Evolutionary conservation across 129 eudicot species (phyloP).

Genomic region (Erigeron canadensis): DNA sequence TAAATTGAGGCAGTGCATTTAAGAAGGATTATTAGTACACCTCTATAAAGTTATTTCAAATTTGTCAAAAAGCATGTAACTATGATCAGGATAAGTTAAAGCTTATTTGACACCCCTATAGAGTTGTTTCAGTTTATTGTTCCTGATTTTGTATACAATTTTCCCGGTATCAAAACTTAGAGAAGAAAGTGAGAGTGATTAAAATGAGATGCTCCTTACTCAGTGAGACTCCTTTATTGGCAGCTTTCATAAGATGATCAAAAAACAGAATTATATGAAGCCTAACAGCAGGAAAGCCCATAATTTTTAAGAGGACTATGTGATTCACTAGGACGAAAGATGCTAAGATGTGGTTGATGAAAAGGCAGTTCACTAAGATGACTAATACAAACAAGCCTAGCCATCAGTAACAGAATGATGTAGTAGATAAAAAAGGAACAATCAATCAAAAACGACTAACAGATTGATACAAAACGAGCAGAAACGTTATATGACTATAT

Average conservation of each 20-base stretch:
- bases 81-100: not conserved
- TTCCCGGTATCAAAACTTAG: not conserved
- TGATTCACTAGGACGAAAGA: not conserved
- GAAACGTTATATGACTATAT: no score
- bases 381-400: not conserved
- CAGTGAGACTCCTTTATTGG: not conserved
- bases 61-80: slow-evolving; percentile 3
- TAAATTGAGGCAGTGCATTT: not conserved
- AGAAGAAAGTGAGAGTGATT: not conserved
- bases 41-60: not conserved
- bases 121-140: not conserved
- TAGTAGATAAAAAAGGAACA: not conserved
- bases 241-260: not conserved
- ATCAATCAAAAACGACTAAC: no score
- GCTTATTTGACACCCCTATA: not conserved
- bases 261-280: not conserved
- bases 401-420: not conserved
- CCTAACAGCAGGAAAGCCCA: not conserved
- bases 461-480: no score
- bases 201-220: not conserved
- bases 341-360: not conserved
- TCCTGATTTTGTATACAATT: not conserved
- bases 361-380: no score
- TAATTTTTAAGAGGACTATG: not conserved
- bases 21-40: not conserved